These are phyloP conservation scores for Helminthosporium solani DNA, from an alignment of 2,329 filamentous ascomycete species.

Conservation along the genomic window DNA sequence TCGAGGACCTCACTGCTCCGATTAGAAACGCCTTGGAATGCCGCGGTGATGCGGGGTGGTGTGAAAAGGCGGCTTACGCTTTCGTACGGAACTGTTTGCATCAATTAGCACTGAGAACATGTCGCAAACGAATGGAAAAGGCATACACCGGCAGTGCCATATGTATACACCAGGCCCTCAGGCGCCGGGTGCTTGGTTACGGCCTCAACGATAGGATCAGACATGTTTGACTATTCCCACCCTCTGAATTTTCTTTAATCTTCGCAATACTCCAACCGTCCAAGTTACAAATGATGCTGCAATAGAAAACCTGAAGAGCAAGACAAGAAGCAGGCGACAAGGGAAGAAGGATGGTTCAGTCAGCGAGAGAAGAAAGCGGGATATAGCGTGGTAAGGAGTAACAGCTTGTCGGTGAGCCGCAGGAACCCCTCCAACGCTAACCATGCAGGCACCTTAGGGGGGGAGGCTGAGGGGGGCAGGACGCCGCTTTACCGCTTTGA, in stretches of 20 bases:
- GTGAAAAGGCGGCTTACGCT: conserved; percentile 55
- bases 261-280: background rate
- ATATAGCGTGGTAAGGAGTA: conserved; percentile 7
- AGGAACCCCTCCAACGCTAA: conserved; percentile 17
- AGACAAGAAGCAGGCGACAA: background rate
- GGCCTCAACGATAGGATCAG: conserved; percentile 33
- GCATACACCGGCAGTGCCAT: conserved; percentile 53
- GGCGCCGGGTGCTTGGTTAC: conserved; percentile 41
- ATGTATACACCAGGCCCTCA: conserved; percentile 40
- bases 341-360: no score
- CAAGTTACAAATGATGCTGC: background rate
- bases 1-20: conserved; percentile 70
- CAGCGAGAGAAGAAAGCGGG: no score
- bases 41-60: conserved; percentile 14
- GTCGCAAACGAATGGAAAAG: background rate
- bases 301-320: conserved; percentile 1
- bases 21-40: conserved; percentile 18
- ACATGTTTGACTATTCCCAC: conserved; percentile 21
- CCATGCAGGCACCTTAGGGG: background rate
- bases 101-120: conserved; percentile 10
- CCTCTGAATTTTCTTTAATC: background rate
- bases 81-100: conserved; percentile 64
- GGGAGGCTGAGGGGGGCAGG: conserved; percentile 1
- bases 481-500: conserved; percentile 18
- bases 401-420: no score